A percentile compares a stretch with the other conserved stretches of the same genome.
These are phyloP conservation scores for Fraxinus sp. DNA, from an alignment of 305 asterid genomes.

Conservation along the genomic window DNA sequence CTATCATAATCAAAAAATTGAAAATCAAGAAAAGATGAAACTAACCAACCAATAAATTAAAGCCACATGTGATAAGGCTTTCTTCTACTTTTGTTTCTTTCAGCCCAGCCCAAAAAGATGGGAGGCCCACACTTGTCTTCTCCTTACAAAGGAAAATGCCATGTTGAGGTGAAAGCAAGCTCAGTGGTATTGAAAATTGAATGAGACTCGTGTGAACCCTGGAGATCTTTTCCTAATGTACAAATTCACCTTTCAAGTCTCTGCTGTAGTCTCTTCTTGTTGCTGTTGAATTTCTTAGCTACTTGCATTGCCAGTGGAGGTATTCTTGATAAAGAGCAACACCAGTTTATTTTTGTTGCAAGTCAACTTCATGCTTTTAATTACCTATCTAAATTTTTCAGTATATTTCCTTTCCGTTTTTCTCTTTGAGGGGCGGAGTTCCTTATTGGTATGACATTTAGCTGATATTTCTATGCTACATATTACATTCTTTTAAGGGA, in stretches of 20 bases:
- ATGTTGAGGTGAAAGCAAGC: neutral
- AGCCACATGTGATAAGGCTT: constrained; percentile 31
- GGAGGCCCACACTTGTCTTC: constrained; percentile 9
- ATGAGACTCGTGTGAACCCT: constrained; percentile 36
- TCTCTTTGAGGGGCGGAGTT: neutral
- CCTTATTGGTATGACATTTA: neutral
- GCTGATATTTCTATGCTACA: neutral
- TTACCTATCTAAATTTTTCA: neutral
- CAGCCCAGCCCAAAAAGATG: constrained; percentile 8
- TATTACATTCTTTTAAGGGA: neutral
- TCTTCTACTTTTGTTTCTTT: neutral
- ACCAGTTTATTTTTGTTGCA: neutral
- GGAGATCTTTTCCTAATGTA: constrained; percentile 17
- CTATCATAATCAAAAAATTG: neutral
- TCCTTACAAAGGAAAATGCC: constrained; percentile 8
- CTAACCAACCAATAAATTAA: constrained; percentile 17
- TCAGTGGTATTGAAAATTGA: constrained; percentile 26
- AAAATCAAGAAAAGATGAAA: neutral
- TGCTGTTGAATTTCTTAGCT: neutral
- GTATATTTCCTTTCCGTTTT: neutral
- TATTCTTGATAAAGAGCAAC: constrained; percentile 21
- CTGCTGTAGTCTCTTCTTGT: neutral
- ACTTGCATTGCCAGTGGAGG: constrained; percentile 11
- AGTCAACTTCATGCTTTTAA: constrained; percentile 19
- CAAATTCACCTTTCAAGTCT: constrained; percentile 25